Conservation (phyloP, 179 eudicot species). For the Sideroxylon spinosum region DNA sequence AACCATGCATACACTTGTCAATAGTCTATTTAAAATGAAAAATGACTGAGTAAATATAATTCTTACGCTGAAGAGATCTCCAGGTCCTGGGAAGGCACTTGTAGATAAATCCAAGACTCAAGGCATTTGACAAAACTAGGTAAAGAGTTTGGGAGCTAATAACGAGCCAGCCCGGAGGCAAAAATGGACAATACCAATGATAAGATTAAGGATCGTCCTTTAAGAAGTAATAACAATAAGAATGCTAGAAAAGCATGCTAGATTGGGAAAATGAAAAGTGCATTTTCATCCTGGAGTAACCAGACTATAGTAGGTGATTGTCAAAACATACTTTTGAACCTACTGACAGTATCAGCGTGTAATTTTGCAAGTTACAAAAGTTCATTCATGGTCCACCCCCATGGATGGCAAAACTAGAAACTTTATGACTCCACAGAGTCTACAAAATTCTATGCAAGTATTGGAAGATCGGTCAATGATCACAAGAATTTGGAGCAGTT, state of each 20-base stretch:
- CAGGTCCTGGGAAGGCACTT: constrained; percentile 5
- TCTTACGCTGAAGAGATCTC: neutral
- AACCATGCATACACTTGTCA: constrained; percentile 24
- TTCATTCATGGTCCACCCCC: too few relatives aligned
- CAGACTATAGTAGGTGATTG: neutral
- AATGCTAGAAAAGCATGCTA: too few relatives aligned
- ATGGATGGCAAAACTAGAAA: neutral
- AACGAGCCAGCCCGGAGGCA: neutral
- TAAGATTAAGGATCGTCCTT: too few relatives aligned
- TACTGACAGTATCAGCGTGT: neutral
- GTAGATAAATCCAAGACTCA: constrained; percentile 1
- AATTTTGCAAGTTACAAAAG: neutral
- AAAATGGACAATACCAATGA: neutral
- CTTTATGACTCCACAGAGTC: neutral
- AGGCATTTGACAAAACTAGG: neutral
- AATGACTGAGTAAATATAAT: constrained; percentile 7
- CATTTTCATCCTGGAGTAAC: neutral
- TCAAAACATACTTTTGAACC: neutral
- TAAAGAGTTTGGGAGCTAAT: constrained; percentile 10
- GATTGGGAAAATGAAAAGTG: too few relatives aligned
- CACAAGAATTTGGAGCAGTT: constrained; percentile 6
- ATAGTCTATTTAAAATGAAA: constrained; percentile 16
- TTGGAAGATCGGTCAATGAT: neutral
- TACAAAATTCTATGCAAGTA: neutral
- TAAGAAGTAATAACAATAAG: too few relatives aligned